These are phyloP conservation scores for Lachnellula subtilissima DNA, from an alignment of 2,329 filamentous ascomycete species.

Conservation along the genomic window DNA sequence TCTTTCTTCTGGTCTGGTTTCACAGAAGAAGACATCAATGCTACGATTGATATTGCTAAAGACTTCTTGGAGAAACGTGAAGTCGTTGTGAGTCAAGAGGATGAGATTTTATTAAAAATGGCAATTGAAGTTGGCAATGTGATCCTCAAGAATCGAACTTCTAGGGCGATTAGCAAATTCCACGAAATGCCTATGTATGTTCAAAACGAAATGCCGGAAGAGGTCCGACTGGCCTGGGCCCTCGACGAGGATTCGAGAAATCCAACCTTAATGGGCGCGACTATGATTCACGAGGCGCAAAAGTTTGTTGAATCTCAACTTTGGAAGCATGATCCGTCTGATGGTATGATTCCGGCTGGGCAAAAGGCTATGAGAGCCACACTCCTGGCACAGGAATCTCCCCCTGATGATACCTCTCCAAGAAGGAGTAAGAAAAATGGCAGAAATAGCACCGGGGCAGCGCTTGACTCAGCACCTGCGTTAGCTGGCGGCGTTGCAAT, in stretches of 20 bases:
- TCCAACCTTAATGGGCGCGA: constrained; percentile 51
- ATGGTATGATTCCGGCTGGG: constrained; percentile 19
- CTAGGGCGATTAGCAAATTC: constrained; percentile 60
- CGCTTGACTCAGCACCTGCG: constrained; percentile 3
- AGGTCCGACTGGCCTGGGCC: constrained; percentile 60
- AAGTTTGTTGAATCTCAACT: constrained; percentile 42
- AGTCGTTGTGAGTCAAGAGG: constrained; percentile 54
- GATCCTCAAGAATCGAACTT: constrained; percentile 56
- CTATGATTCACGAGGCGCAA: constrained; percentile 49
- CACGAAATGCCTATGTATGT: constrained; percentile 78
- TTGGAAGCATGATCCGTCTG: constrained; percentile 17
- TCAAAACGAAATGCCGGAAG: constrained; percentile 55
- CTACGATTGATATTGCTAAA: constrained; percentile 60
- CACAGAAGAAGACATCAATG: constrained; percentile 55
- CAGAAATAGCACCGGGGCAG: constrained; percentile 8
- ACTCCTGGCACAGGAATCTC: neutral
- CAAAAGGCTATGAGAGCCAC: constrained; percentile 17
- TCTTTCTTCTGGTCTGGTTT: constrained; percentile 83
- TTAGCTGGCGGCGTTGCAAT: constrained; percentile 23
- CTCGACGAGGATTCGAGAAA: constrained; percentile 45
- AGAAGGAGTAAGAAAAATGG: constrained; percentile 3
- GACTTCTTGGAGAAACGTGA: constrained; percentile 62
- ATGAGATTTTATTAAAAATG: constrained; percentile 54
- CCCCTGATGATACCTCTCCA: neutral
- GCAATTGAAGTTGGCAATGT: constrained; percentile 62